Conservation (phyloP, 2,329 filamentous ascomycete genomes). For the Penicillium paneum region DNA sequence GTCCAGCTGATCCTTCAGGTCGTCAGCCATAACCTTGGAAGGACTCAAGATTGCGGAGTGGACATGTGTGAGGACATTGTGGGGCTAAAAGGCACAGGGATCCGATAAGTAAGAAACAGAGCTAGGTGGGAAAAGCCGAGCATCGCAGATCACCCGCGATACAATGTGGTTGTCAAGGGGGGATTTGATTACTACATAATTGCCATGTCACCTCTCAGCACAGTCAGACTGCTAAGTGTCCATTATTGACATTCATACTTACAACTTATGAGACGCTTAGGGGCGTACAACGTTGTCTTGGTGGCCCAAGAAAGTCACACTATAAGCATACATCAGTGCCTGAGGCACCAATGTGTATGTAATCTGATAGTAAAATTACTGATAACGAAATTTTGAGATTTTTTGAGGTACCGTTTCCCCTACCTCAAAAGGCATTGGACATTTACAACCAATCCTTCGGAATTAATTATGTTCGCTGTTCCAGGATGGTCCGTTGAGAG, state of each 20-base stretch:
- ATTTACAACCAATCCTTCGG: neutral
- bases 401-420: neutral
- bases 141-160: constrained; percentile 8
- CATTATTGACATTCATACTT: neutral
- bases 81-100: neutral
- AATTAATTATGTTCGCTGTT: constrained; percentile 71
- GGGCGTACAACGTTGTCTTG: neutral
- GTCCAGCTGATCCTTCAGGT: neutral
- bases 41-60: neutral
- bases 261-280: neutral
- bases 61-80: neutral
- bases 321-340: neutral
- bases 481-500: constrained; percentile 85
- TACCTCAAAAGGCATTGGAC: neutral
- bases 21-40: neutral
- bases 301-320: neutral
- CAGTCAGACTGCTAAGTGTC: neutral
- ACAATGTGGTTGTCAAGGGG: neutral
- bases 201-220: neutral
- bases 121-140: constrained; percentile 7
- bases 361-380: constrained; percentile 9
- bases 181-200: neutral
- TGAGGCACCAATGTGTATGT: neutral
- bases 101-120: neutral
- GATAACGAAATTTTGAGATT: constrained; percentile 13